Conservation (phyloP, 352 stramenopile genomes). For the Phytophthora lateralis region DNA sequence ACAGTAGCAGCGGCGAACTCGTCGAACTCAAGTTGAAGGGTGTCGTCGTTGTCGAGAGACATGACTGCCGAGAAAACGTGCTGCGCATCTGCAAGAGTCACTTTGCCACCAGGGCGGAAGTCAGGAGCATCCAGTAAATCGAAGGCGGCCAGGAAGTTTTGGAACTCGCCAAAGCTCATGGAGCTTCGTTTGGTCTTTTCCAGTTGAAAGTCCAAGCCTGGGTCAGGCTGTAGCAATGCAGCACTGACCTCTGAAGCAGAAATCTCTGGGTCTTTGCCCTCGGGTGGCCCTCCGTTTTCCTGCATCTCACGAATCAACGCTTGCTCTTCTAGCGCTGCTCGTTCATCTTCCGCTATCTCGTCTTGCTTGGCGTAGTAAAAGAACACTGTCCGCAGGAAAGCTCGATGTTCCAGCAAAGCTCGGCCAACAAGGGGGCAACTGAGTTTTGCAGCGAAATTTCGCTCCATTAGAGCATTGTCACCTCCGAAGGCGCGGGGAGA, state of each 20-base stretch:
- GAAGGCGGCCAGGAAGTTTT: slow-evolving; percentile 44
- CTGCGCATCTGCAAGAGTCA: slow-evolving; percentile 32
- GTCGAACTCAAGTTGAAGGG: slow-evolving; percentile 61
- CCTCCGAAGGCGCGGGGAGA: slow-evolving; percentile 22
- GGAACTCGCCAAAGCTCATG: slow-evolving; percentile 60
- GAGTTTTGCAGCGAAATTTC: slow-evolving; percentile 50
- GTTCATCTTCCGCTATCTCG: slow-evolving; percentile 31
- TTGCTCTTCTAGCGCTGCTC: slow-evolving; percentile 22
- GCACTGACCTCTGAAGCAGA: not conserved
- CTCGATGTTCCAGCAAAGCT: slow-evolving; percentile 57
- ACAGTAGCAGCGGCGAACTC: slow-evolving; percentile 58
- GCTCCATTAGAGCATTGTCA: slow-evolving; percentile 27
- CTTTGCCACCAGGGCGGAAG: not conserved
- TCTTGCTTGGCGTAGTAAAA: slow-evolving; percentile 62
- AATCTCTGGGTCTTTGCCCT: slow-evolving; percentile 7
- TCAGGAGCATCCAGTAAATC: slow-evolving; percentile 20
- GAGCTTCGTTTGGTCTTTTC: slow-evolving; percentile 61
- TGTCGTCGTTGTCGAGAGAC: slow-evolving; percentile 58
- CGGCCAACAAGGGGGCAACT: slow-evolving; percentile 47
- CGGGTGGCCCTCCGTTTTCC: slow-evolving; percentile 10
- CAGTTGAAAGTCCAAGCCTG: slow-evolving; percentile 39
- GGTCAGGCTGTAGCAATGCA: slow-evolving; percentile 8
- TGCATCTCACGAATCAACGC: slow-evolving; percentile 16
- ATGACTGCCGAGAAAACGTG: slow-evolving; percentile 57
- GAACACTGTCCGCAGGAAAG: slow-evolving; percentile 59